Evolutionary conservation across 441 rosid species (phyloP), one percentile per base, ranked within the genome.

Genomic region (Pelargonium myrrhifolium): DNA sequence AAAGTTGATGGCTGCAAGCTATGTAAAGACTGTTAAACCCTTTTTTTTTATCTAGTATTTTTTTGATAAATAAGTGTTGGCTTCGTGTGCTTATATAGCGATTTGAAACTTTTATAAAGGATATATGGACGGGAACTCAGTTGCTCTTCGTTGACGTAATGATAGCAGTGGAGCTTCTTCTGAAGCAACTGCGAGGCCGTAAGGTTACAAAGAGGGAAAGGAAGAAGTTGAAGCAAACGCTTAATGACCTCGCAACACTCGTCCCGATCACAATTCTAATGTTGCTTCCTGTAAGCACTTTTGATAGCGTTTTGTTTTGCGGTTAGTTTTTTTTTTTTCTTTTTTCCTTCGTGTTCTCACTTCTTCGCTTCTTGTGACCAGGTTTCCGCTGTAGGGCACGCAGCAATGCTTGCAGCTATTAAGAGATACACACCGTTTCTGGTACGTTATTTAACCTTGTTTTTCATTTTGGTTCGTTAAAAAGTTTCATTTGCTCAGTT

Each of bases 321-420:
- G 2, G n/a, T 4, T 40, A 4, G n/a, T n/a, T n/a, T n/a, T n/a
- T n/a, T n/a, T n/a, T n/a, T n/a, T n/a, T n/a, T n/a, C n/a, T 49
- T 3, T 15, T 43, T 49, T 49, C 12, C 3, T 14, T 15, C 21
- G 18, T 6, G 3, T n/a, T 1, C 31, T 63, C 22, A 17, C 65
- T 63, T 39, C 6, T n/a, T 64, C 26, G 20, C 10, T 9, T 61
- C 9, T 64, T 42, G 2, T 66, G 26, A 37, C 64, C 75, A 86
- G 94, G 84, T 86, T 12, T 85, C 94, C 14, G 84, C 89, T 6
- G 69, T 85, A 15, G 94, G 91, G 47, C 91, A 86, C 73, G 87
- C 88, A 0, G 89, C 86, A 20, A 82, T 85, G 65, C 65, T 88
- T 56, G 86, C 88, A 53, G 89, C 84, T 5, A 80, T 88, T 71